Conservation (phyloP, 257 asterid genomes). For the Jasminum sambac region DNA sequence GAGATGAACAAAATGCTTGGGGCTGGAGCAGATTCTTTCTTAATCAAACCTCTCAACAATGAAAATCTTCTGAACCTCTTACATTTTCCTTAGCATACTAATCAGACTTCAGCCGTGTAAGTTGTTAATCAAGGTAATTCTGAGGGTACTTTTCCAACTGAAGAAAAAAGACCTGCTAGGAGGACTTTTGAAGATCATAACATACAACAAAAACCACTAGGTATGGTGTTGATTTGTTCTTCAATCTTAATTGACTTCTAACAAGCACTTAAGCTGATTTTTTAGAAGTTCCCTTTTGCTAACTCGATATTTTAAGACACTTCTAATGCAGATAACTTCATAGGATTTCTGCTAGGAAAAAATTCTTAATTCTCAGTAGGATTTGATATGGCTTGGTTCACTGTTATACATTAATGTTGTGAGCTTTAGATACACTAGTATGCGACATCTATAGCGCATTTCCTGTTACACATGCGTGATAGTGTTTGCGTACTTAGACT, state of each 20-base stretch:
- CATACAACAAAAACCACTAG: not conserved
- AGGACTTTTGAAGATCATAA: not conserved
- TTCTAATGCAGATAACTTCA: not conserved
- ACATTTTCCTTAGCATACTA: not conserved
- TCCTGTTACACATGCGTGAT: not conserved
- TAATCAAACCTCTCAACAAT: constrained; percentile 54
- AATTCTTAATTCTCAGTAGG: not conserved
- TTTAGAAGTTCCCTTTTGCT: not conserved
- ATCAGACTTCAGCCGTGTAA: too few species aligned
- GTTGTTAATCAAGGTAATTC: not conserved
- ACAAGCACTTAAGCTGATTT: not conserved
- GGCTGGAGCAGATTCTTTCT: constrained; percentile 65
- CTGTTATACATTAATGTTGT: not conserved
- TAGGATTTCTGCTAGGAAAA: not conserved
- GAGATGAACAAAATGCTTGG: constrained; percentile 45
- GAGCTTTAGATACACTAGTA: not conserved
- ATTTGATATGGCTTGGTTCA: not conserved
- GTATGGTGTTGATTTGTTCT: not conserved
- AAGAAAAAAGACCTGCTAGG: not conserved
- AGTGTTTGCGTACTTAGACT: not conserved
- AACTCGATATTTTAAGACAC: not conserved
- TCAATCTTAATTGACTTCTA: not conserved
- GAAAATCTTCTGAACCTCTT: constrained; percentile 32
- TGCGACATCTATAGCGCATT: not conserved
- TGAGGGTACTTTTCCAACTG: not conserved